phyloP scores from a whole-genome alignment of 2,329 filamentous ascomycete genomes.

The Sordariomycetes sp. region DNA sequence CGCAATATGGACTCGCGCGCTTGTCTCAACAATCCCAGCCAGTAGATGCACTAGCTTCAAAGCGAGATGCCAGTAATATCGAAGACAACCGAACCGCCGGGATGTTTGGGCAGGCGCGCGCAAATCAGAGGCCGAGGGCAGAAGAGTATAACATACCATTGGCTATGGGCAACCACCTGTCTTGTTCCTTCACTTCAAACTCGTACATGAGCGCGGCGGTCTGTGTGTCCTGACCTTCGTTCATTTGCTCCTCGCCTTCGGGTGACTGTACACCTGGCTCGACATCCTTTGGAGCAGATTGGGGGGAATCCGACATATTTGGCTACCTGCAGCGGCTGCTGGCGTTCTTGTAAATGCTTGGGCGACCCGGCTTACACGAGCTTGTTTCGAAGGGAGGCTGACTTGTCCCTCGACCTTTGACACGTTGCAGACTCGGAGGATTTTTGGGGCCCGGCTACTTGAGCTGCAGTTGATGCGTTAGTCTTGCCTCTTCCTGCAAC shows the following conservation, averaged over 20 bases:
- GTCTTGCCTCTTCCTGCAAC: conserved; percentile 1
- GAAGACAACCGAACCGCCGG: neutral
- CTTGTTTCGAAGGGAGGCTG: conserved; percentile 35
- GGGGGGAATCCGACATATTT: conserved; percentile 81
- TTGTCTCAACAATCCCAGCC: neutral
- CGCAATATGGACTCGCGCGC: conserved; percentile 10
- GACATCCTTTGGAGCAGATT: conserved; percentile 90
- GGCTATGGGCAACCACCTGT: conserved; percentile 98
- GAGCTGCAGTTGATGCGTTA: conserved; percentile 4
- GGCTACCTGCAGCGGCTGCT: conserved; percentile 55
- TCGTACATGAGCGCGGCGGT: conserved; percentile 67
- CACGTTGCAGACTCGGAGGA: conserved; percentile 42
- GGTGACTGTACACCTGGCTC: conserved; percentile 86
- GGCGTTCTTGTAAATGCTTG: conserved; percentile 46
- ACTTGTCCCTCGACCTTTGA: conserved; percentile 42
- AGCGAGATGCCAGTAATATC: conserved; percentile 30
- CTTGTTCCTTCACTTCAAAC: conserved; percentile 99
- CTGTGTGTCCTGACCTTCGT: conserved; percentile 71
- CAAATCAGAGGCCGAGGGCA: conserved; percentile 2
- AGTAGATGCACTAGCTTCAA: conserved; percentile 2
- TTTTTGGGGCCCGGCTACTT: neutral
- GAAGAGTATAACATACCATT: conserved; percentile 72
- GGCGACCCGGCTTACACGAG: conserved; percentile 42
- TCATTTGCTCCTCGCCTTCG: conserved; percentile 92
- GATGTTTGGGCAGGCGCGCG: neutral